Evolutionary conservation across 139 green algal genomes (phyloP).

Genomic region (Picochlorum costavermella): DNA sequence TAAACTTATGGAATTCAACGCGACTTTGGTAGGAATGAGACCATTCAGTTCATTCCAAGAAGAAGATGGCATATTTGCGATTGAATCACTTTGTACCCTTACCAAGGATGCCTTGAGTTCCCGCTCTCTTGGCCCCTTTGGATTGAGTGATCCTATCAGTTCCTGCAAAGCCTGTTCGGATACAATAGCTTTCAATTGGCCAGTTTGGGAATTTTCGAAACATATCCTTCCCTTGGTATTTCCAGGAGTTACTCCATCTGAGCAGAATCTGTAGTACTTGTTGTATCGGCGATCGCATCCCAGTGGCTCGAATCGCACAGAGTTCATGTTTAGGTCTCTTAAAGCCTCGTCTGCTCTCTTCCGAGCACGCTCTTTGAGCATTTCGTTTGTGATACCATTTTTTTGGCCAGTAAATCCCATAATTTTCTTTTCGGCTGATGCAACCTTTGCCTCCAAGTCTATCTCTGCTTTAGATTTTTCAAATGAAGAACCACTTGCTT

Average conservation of each 20-base stretch:
- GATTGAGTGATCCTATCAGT: constrained; percentile 43
- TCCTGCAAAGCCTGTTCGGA: constrained; percentile 31
- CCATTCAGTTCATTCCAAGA: no score
- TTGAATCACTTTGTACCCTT: constrained; percentile 10
- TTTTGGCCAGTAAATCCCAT: not conserved
- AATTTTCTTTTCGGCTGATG: constrained; percentile 3
- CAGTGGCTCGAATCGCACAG: constrained; percentile 48
- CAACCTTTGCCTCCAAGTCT: constrained; percentile 1
- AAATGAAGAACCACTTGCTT: not conserved
- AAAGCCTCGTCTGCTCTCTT: constrained; percentile 18
- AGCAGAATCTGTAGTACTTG: constrained; percentile 55
- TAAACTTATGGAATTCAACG: constrained; percentile 22
- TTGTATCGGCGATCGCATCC: constrained; percentile 73
- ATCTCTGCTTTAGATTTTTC: not conserved
- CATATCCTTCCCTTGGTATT: constrained; percentile 21
- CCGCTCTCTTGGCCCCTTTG: constrained; percentile 44
- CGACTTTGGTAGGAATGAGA: constrained; percentile 10
- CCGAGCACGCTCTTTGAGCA: not conserved
- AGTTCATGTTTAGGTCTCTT: constrained; percentile 30
- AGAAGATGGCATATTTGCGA: constrained; percentile 27
- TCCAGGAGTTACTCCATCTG: constrained; percentile 14
- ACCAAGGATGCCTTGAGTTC: constrained; percentile 31
- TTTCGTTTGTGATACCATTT: not conserved
- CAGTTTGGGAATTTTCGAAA: constrained; percentile 32
- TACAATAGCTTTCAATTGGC: constrained; percentile 37